phyloP scores from a whole-genome alignment of 805 yeast genomes.

The Wickerhamomyces mucosus region DNA sequence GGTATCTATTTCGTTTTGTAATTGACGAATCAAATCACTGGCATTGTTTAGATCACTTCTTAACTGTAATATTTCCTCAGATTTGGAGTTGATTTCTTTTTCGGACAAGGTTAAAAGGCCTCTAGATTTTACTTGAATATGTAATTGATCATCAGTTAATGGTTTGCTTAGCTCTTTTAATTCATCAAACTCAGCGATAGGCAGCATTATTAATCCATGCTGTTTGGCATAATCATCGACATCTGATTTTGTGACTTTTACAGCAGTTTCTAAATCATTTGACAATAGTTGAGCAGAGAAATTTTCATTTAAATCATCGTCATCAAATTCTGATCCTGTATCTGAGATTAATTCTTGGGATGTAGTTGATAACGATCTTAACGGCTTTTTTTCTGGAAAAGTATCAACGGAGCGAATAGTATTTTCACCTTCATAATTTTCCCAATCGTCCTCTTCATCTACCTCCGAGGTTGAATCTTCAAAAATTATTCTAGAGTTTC shows the following conservation, averaged over 20 bases:
- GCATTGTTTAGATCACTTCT: slow-evolving; percentile 3
- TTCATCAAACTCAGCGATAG: slow-evolving; percentile 15
- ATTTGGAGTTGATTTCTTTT: slow-evolving; percentile 3
- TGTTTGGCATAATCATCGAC: slow-evolving; percentile 22
- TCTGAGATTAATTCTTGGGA: slow-evolving; percentile 12
- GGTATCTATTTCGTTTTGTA: slow-evolving; percentile 7
- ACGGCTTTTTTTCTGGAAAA: slow-evolving; percentile 10
- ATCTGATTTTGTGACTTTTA: slow-evolving; percentile 12
- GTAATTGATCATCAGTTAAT: background rate
- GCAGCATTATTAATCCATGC: slow-evolving; percentile 21
- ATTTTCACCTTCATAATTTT: slow-evolving; percentile 18
- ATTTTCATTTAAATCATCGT: slow-evolving; percentile 7
- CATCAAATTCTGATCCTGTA: slow-evolving; percentile 18
- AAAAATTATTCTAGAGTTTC: slow-evolving; percentile 16
- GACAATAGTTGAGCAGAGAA: slow-evolving; percentile 15
- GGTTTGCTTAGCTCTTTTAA: too few relatives aligned
- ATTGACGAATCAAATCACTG: background rate
- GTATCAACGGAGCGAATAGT: slow-evolving; percentile 8
- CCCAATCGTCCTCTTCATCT: slow-evolving; percentile 19
- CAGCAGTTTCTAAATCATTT: slow-evolving; percentile 9
- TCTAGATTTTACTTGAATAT: background rate
- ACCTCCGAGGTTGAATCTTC: slow-evolving; percentile 13
- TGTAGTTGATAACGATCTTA: slow-evolving; percentile 11
- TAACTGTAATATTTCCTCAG: background rate
- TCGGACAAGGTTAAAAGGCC: slow-evolving; percentile 6